phyloP scores from a whole-genome alignment of 345 rosid species.

The Eucalyptus melliodora region DNA sequence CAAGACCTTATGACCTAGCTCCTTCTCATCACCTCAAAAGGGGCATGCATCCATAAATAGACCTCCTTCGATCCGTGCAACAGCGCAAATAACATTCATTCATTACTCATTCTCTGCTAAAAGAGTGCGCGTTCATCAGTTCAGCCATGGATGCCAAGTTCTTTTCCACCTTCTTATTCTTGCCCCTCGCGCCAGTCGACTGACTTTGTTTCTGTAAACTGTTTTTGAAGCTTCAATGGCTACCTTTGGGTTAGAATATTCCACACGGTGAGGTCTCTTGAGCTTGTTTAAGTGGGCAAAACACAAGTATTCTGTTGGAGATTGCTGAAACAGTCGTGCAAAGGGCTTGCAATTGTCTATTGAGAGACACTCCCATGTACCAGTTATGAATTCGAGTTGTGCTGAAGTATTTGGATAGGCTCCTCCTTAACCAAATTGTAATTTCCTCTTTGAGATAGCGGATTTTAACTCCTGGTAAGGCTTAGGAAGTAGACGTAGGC shows the following conservation, averaged over 20 bases:
- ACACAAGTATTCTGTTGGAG: neutral
- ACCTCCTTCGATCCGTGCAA: no score
- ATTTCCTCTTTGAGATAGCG: neutral
- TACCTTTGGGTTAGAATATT: neutral
- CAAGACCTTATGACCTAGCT: no score
- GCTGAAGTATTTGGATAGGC: neutral
- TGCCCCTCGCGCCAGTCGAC: neutral
- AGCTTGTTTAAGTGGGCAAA: neutral
- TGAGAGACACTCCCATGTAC: neutral
- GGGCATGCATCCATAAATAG: no score
- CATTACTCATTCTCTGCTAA: no score
- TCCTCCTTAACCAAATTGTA: neutral
- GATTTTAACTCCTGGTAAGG: neutral
- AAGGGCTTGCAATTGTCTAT: neutral
- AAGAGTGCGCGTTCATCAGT: no score
- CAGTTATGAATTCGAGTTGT: neutral
- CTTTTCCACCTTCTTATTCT: neutral
- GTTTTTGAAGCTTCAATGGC: neutral
- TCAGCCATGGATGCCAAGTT: neutral
- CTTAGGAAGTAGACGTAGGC: neutral
- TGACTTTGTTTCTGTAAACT: neutral
- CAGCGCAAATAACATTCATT: no score
- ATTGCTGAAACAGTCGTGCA: neutral
- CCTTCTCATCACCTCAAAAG: no score
- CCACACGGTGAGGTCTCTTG: neutral